These are phyloP conservation scores for Sarocladium brachiariae DNA, from an alignment of 2,329 filamentous ascomycete species.

Conservation along the genomic window DNA sequence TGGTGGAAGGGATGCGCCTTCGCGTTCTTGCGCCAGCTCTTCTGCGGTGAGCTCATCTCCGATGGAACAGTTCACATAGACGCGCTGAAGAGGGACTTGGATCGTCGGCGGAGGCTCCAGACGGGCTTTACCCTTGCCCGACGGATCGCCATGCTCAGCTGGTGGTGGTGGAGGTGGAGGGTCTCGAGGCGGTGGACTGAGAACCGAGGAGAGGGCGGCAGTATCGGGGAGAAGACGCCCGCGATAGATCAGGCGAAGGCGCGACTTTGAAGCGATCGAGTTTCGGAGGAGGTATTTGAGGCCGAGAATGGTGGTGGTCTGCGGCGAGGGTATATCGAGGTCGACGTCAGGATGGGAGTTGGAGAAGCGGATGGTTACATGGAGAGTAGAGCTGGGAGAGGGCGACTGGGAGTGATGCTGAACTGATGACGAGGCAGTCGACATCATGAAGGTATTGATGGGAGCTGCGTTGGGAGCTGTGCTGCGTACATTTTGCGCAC, in stretches of 20 bases:
- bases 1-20: conserved; percentile 30
- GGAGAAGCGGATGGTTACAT: conserved; percentile 86
- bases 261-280: conserved; percentile 60
- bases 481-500: not conserved
- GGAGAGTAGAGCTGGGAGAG: conserved; percentile 41
- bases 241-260: conserved; percentile 82
- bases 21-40: conserved; percentile 65
- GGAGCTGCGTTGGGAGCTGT: not conserved
- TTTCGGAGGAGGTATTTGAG: conserved; percentile 78
- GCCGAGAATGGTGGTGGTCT: conserved; percentile 63
- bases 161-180: conserved; percentile 52
- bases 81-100: conserved; percentile 39
- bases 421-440: not conserved
- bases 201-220: conserved; percentile 58
- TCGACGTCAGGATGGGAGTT: conserved; percentile 76
- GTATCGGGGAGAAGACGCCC: conserved; percentile 78
- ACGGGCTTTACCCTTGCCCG: conserved; percentile 56
- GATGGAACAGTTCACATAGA: conserved; percentile 93
- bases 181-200: conserved; percentile 46
- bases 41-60: conserved; percentile 65
- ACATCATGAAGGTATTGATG: not conserved
- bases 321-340: conserved; percentile 64
- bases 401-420: conserved; percentile 9
- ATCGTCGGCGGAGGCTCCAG: not conserved
- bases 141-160: conserved; percentile 33